Evolutionary conservation across 2,329 filamentous ascomycete genomes (phyloP).

Genomic region (Emergomyces orientalis): DNA sequence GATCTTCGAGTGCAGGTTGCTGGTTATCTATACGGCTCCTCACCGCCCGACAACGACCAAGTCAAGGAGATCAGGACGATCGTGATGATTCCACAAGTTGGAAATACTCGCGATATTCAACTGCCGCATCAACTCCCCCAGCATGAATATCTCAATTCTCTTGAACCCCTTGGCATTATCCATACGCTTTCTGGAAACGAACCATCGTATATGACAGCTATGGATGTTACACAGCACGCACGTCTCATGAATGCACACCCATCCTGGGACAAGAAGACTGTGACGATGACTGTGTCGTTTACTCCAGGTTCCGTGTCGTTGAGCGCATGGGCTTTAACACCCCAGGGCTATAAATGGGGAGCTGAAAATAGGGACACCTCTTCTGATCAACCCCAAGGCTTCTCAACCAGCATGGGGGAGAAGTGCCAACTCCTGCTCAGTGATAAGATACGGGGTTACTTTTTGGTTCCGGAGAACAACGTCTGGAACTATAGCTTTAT

Average conservation of each 20-base stretch:
- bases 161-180: constrained; percentile 90
- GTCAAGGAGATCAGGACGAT: constrained; percentile 97
- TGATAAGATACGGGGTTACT: constrained; percentile 90
- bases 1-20: constrained; percentile 95
- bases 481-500: constrained; percentile 99
- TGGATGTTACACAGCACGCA: constrained; percentile 89
- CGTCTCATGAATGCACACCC: constrained; percentile 76
- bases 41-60: constrained; percentile 86
- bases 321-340: constrained; percentile 85
- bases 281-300: constrained; percentile 92
- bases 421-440: constrained; percentile 91
- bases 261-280: constrained; percentile 77
- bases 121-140: constrained; percentile 82
- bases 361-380: constrained; percentile 87
- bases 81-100: constrained; percentile 95
- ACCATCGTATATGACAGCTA: constrained; percentile 88
- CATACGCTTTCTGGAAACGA: constrained; percentile 94
- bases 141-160: constrained; percentile 74
- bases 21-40: constrained; percentile 87
- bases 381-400: constrained; percentile 89
- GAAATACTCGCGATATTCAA: constrained; percentile 83
- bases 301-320: constrained; percentile 93
- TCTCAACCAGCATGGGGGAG: constrained; percentile 83
- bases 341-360: constrained; percentile 92
- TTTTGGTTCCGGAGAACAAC: constrained; percentile 82